These are phyloP conservation scores for Skeletonema grethae DNA, from an alignment of 108 stramenopile genomes.

Conservation along the genomic window DNA sequence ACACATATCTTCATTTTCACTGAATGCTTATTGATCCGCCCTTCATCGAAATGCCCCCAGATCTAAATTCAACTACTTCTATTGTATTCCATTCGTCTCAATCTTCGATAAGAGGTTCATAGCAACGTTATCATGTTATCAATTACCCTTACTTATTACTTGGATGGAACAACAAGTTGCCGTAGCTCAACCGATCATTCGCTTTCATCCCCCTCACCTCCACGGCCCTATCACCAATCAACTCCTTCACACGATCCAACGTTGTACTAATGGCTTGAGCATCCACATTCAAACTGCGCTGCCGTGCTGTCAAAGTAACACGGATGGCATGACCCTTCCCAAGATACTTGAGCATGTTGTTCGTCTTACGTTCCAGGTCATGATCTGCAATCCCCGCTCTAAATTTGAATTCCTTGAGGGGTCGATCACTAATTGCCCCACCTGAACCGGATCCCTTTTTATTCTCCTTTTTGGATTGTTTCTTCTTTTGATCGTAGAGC, in stretches of 20 bases:
- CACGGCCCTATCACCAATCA: slow-evolving; percentile 49
- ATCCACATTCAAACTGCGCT: slow-evolving; percentile 46
- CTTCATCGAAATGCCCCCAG: too few relatives aligned
- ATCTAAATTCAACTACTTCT: background rate
- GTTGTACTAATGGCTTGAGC: slow-evolving; percentile 51
- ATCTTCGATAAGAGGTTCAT: background rate
- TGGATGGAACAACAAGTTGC: slow-evolving; percentile 38
- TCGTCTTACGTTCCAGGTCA: slow-evolving; percentile 64
- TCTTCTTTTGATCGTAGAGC: slow-evolving; percentile 48
- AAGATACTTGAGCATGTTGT: slow-evolving; percentile 53
- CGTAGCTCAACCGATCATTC: slow-evolving; percentile 35
- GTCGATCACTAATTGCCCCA: slow-evolving; percentile 40
- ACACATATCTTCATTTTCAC: too few relatives aligned
- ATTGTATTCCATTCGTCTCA: too few relatives aligned
- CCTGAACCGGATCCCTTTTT: slow-evolving; percentile 19
- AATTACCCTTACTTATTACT: slow-evolving; percentile 22
- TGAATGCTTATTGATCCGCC: too few relatives aligned
- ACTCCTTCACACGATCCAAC: slow-evolving; percentile 53
- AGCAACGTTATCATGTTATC: background rate
- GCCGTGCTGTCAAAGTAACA: slow-evolving; percentile 58
- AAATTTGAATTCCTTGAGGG: slow-evolving; percentile 57
- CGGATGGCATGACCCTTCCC: slow-evolving; percentile 63
- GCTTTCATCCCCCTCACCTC: slow-evolving; percentile 44
- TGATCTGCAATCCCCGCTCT: slow-evolving; percentile 66
- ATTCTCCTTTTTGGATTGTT: slow-evolving; percentile 30